These are phyloP conservation scores for Bassia scoparia DNA, from an alignment of 148 eudicot genomes.

Conservation along the genomic window DNA sequence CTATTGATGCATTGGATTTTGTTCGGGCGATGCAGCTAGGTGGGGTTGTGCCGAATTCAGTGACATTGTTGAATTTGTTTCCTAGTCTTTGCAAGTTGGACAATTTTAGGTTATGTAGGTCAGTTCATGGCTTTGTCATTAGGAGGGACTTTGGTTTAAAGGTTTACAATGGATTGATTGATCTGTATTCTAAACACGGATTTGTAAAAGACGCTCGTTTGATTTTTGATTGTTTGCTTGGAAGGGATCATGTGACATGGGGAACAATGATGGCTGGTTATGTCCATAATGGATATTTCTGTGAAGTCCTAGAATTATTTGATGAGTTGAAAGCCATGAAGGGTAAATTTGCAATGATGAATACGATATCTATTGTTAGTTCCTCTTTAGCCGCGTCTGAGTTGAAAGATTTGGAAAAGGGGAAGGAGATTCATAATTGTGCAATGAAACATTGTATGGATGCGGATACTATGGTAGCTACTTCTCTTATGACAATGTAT, in stretches of 20 bases:
- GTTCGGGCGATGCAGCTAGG: constrained; percentile 43
- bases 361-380: constrained; percentile 60
- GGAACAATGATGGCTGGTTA: constrained; percentile 76
- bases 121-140: constrained; percentile 50
- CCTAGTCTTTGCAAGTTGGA: constrained; percentile 49
- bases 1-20: constrained; percentile 27
- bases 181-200: constrained; percentile 57
- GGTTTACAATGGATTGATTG: constrained; percentile 66
- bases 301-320: constrained; percentile 48
- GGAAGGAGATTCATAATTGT: constrained; percentile 49
- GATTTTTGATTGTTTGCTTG: constrained; percentile 47
- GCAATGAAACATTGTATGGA: constrained; percentile 39
- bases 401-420: constrained; percentile 51
- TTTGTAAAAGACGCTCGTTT: constrained; percentile 29
- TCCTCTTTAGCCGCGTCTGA: constrained; percentile 61
- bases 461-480: constrained; percentile 49
- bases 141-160: constrained; percentile 39
- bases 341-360: constrained; percentile 33
- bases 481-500: constrained; percentile 71
- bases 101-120: constrained; percentile 42
- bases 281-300: constrained; percentile 43
- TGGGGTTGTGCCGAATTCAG: constrained; percentile 48
- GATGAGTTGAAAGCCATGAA: constrained; percentile 48
- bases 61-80: constrained; percentile 67
- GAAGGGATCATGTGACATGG: constrained; percentile 60